phyloP scores from a whole-genome alignment of 768 basidiomycete species.

The Brasilioporus rufonigricans region DNA sequence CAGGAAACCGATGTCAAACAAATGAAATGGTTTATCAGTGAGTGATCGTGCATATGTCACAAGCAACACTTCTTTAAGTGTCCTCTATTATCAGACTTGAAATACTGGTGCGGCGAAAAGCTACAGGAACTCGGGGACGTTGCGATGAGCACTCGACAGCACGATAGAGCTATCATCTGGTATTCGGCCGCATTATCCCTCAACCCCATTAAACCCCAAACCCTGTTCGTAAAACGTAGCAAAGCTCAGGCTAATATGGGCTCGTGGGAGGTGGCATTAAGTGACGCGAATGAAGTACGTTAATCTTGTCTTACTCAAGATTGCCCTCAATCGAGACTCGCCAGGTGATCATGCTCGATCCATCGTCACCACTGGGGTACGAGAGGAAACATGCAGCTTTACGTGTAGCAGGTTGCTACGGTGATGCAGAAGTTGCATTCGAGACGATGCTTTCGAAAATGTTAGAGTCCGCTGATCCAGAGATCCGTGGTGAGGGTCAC shows the following conservation, averaged over 20 bases:
- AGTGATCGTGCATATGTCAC: not conserved
- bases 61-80: not conserved
- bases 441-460: not conserved
- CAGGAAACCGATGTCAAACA: not conserved
- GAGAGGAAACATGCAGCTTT: not conserved
- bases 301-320: not conserved
- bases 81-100: not conserved
- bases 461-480: not conserved
- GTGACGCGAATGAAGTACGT: not conserved
- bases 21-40: not conserved
- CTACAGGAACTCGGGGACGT: not conserved
- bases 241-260: not conserved
- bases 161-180: not conserved
- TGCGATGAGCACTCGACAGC: not conserved
- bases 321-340: not conserved
- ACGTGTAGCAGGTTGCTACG: not conserved
- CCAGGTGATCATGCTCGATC: not conserved
- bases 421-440: not conserved
- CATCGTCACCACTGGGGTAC: not conserved
- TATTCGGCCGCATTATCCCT: not conserved
- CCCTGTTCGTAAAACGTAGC: not conserved
- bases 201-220: not conserved
- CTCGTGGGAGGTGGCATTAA: not conserved
- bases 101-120: not conserved
- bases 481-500: not conserved